Percentiles rank a stretch among this genome's conserved stretches.
Conservation (phyloP, 495 filamentous ascomycete species). For the Lophiotrema nucula region DNA sequence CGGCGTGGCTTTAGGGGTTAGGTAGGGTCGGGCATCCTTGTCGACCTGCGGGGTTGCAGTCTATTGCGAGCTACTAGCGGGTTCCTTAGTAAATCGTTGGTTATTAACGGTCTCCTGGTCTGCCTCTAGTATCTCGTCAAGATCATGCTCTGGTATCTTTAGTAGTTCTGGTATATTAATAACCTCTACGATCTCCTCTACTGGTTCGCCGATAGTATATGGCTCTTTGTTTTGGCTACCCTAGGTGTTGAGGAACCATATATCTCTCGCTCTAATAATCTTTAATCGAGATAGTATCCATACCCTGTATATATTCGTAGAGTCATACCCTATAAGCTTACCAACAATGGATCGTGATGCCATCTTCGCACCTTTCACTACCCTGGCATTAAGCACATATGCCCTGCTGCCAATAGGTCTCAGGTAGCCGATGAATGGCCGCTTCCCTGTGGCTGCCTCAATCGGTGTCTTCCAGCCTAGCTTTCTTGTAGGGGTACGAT, state of each 20-base stretch:
- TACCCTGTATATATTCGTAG: constrained; percentile 24
- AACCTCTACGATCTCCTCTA: neutral
- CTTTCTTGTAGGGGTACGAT: constrained; percentile 17
- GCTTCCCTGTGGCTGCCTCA: neutral
- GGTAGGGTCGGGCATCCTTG: no score
- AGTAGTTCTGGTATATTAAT: neutral
- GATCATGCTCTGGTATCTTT: neutral
- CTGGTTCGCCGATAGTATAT: neutral
- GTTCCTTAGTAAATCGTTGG: no score
- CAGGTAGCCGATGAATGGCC: constrained; percentile 12
- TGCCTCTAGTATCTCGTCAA: no score
- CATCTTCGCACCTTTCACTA: constrained; percentile 12
- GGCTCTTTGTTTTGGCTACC: neutral
- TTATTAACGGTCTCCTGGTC: no score
- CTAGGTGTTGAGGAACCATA: constrained; percentile 5
- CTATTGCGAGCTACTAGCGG: no score
- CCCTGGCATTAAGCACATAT: neutral
- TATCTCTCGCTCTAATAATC: constrained; percentile 15
- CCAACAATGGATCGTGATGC: constrained; percentile 12
- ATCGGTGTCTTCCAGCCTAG: constrained; percentile 25
- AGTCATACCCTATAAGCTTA: constrained; percentile 21
- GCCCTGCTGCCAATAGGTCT: constrained; percentile 5
- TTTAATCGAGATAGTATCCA: constrained; percentile 13
- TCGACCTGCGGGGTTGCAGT: no score
- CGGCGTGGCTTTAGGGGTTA: no score